Conservation (phyloP, 2,329 filamentous ascomycete genomes). For the Mollisiaceae sp. region DNA sequence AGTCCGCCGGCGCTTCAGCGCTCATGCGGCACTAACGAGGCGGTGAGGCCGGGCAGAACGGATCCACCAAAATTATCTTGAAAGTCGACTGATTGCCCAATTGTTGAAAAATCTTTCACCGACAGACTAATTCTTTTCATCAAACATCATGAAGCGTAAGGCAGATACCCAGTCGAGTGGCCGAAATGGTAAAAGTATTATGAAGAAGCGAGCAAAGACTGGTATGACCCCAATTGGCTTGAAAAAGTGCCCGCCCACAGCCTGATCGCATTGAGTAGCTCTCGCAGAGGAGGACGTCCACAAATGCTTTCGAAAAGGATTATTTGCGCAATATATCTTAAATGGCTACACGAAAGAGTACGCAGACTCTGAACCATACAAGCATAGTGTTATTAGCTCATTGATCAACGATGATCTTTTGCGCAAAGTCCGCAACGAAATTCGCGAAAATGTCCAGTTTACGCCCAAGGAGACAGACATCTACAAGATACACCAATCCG, state of each 20-base stretch:
- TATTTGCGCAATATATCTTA: slow-evolving; percentile 66
- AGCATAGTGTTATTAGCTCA: slow-evolving; percentile 85
- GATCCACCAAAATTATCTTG: slow-evolving; percentile 25
- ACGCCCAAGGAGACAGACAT: slow-evolving; percentile 99
- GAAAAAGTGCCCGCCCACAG: slow-evolving; percentile 22
- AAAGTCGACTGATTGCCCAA: slow-evolving; percentile 30
- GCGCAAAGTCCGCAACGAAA: slow-evolving; percentile 85
- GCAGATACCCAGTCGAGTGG: slow-evolving; percentile 52
- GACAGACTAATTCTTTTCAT: slow-evolving; percentile 18
- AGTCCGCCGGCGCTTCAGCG: slow-evolving; percentile 33
- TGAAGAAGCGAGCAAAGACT: slow-evolving; percentile 58
- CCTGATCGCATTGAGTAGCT: slow-evolving; percentile 35
- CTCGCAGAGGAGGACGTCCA: slow-evolving; percentile 40
- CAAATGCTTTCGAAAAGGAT: slow-evolving; percentile 64
- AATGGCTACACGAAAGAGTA: slow-evolving; percentile 66
- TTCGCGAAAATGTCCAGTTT: slow-evolving; percentile 89
- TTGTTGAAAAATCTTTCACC: slow-evolving; percentile 16
- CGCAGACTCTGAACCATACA: slow-evolving; percentile 74
- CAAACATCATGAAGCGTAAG: slow-evolving; percentile 62
- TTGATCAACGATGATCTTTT: slow-evolving; percentile 83
- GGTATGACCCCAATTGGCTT: slow-evolving; percentile 41
- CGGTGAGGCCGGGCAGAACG: slow-evolving; percentile 17
- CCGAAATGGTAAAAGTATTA: slow-evolving; percentile 46
- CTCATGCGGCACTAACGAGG: slow-evolving; percentile 24
- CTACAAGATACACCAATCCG: slow-evolving; percentile 99